These are phyloP conservation scores for Phenoliferia sp. DNA, from an alignment of 1,284 basidiomycete genomes.

Conservation along the genomic window DNA sequence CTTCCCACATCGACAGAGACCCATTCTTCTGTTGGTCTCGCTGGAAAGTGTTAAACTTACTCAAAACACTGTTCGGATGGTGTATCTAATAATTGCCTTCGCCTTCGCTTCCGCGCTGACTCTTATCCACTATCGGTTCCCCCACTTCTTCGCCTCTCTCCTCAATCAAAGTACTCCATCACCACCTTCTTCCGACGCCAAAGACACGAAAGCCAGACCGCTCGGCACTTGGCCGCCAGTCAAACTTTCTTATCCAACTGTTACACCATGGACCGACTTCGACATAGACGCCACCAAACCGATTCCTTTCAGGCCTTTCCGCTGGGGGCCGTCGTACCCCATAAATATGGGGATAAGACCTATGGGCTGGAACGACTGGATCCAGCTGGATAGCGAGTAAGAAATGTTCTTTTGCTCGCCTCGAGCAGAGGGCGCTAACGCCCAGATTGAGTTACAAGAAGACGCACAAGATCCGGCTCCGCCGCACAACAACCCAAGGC, in stretches of 20 bases:
- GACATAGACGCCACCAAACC: conserved; percentile 13
- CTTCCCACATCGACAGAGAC: too few species aligned
- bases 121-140: not conserved
- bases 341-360: conserved; percentile 20
- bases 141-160: not conserved
- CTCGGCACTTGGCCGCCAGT: not conserved
- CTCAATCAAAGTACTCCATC: not conserved
- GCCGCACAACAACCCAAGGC: conserved; percentile 3
- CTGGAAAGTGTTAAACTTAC: not conserved
- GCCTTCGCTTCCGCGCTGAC: not conserved
- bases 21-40: not conserved
- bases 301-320: conserved; percentile 16
- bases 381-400: conserved; percentile 24
- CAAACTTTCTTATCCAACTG: not conserved
- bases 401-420: not conserved
- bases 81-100: not conserved
- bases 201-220: not conserved
- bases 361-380: conserved; percentile 17
- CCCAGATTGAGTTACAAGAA: conserved; percentile 6
- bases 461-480: conserved; percentile 4
- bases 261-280: not conserved
- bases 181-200: not conserved
- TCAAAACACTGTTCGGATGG: not conserved
- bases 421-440: not conserved
- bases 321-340: conserved; percentile 20